Conservation (phyloP, 2,329 filamentous ascomycete genomes). For the Bipolaris sorokiniana region DNA sequence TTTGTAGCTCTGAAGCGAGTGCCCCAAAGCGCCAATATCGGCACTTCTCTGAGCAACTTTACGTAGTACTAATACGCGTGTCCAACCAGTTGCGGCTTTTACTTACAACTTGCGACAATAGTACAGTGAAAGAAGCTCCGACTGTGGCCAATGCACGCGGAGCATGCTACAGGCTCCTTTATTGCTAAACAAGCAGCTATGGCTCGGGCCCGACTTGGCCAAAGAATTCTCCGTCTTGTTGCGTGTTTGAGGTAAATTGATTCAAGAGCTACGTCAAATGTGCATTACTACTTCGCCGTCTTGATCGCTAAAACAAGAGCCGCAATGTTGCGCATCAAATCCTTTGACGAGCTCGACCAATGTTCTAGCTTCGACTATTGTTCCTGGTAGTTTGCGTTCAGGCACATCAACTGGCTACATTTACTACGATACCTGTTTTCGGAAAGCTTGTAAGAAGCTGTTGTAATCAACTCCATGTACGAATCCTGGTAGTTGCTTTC, state of each 20-base stretch:
- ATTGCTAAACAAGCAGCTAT: constrained; percentile 1
- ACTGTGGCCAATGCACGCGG: constrained; percentile 4
- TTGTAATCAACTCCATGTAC: background rate
- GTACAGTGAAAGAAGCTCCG: background rate
- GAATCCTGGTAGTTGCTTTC: too few relatives aligned
- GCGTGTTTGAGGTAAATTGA: background rate
- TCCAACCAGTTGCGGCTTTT: background rate
- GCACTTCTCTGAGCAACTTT: constrained; percentile 1
- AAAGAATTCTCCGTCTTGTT: background rate
- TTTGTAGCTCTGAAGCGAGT: background rate
- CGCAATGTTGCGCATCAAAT: background rate
- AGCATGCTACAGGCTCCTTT: constrained; percentile 1
- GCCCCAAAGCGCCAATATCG: background rate
- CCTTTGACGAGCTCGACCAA: background rate
- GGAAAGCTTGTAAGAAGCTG: background rate
- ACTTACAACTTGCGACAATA: constrained; percentile 2
- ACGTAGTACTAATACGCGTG: background rate
- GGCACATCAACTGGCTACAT: background rate
- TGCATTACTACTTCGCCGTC: background rate
- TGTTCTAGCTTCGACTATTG: background rate
- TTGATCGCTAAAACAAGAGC: background rate
- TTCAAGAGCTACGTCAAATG: background rate
- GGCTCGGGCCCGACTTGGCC: background rate
- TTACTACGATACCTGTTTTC: background rate
- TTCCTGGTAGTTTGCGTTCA: background rate